Base-by-base conservation (phyloP, 2,329 filamentous ascomycete genomes). In the Xylaria polymorpha region DNA sequence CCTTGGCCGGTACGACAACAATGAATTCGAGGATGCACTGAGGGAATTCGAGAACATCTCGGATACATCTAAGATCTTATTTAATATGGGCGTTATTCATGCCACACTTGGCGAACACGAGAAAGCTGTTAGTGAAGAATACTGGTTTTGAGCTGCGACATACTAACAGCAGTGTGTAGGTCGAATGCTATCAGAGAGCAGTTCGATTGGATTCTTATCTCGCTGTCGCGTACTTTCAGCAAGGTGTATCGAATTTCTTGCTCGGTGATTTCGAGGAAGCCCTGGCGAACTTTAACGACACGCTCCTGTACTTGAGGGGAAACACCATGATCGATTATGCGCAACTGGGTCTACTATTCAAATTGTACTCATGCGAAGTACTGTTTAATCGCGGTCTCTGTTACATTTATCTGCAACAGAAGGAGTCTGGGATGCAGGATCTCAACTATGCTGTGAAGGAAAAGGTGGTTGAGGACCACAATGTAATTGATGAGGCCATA, bases 281-380 rank as follows among this genome's bases (percentile, higher is more conserved):
- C 20, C 85, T 98, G 70, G 94, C 94, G 74, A 98, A 98, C 83
- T 99, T 99, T 87, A 99, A 99, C 84, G 96, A 99, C 79, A 98
- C 96, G 0, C 85, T 99, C 48, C 85, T 98, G 50, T 98, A 98
- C 81, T 87, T 99, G 55, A 90, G 96, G 77, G 96, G 96, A 71
- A 98, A 99, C 84, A 94, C 94, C 66, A 93, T 96, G 83, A 99
- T 99, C 81, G 94, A 99, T 81, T 99, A 99, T 81, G 94, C 97
- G 69, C 96, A 99, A 80, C 83, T 99, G 58, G 96, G 96, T 22
- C 87, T 99, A 53, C 92, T 97, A 68, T 99, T 98, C 85, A 97
- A 97, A 81, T 85, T 99, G 12, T 98, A 95, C 81, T 98, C 96
- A 1, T 99, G 96, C 83, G 96, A 99, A 78, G 95, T 98, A 2